These are phyloP conservation scores for Solanum rostratum DNA, from an alignment of 257 asterid species.

Conservation along the genomic window DNA sequence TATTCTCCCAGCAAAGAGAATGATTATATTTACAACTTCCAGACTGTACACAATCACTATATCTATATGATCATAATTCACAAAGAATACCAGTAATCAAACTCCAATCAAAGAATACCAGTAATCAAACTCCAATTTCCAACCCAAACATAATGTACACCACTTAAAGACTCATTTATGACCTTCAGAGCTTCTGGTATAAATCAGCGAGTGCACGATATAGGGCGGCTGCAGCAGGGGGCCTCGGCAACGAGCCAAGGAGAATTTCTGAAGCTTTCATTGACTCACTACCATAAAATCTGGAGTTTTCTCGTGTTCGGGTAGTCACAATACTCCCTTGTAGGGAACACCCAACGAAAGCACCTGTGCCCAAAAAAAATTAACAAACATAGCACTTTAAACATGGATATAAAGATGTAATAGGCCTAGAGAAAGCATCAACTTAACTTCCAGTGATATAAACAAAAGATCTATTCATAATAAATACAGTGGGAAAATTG, in stretches of 20 bases:
- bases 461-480: background rate
- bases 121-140: background rate
- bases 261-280: constrained; percentile 58
- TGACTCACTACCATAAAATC: constrained; percentile 83
- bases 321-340: constrained; percentile 86
- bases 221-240: constrained; percentile 89
- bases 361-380: constrained; percentile 43
- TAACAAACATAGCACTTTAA: background rate
- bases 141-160: background rate
- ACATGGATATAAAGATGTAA: background rate
- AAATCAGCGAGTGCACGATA: constrained; percentile 66
- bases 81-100: background rate
- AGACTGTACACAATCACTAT: background rate
- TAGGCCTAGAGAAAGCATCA: background rate
- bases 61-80: background rate
- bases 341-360: constrained; percentile 87
- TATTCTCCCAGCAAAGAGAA: background rate
- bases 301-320: constrained; percentile 58
- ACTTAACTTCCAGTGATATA: background rate
- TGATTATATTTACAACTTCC: background rate
- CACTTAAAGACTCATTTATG: background rate
- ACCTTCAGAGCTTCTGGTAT: constrained; percentile 34
- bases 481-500: background rate
- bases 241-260: constrained; percentile 70
- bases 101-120: background rate